Conservation (phyloP, 169 alveolate species). For the Perkinsus chesapeaki region DNA sequence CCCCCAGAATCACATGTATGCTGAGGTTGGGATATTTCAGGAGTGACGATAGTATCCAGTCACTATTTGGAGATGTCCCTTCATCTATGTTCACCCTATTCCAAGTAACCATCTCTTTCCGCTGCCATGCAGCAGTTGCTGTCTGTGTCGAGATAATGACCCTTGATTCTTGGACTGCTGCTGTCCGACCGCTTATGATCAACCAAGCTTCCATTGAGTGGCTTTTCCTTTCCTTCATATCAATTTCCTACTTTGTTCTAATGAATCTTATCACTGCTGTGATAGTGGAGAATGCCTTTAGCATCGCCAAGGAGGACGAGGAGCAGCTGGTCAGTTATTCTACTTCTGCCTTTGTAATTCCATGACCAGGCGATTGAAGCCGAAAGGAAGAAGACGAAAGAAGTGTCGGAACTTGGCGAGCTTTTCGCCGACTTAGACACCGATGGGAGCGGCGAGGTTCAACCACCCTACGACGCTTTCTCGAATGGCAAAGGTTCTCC, state of each 20-base stretch:
- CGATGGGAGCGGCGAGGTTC: not conserved
- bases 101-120: too few relatives aligned
- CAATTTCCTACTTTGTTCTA: not conserved
- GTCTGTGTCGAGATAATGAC: not conserved
- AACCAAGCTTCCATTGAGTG: not conserved
- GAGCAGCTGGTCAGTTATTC: not conserved
- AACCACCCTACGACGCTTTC: not conserved
- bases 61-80: not conserved
- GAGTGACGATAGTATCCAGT: not conserved
- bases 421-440: not conserved
- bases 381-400: not conserved
- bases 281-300: not conserved
- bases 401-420: not conserved
- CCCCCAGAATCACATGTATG: too few relatives aligned
- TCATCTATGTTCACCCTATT: not conserved
- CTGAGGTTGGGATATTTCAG: too few relatives aligned
- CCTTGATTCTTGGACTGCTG: not conserved
- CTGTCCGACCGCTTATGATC: not conserved
- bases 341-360: not conserved
- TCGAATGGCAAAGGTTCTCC: not conserved
- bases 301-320: not conserved
- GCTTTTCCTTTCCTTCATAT: not conserved
- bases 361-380: not conserved
- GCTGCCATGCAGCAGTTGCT: not conserved
- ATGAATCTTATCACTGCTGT: not conserved